These are phyloP conservation scores for Saturnispora dispora DNA, from an alignment of 805 yeast species.

Conservation along the genomic window DNA sequence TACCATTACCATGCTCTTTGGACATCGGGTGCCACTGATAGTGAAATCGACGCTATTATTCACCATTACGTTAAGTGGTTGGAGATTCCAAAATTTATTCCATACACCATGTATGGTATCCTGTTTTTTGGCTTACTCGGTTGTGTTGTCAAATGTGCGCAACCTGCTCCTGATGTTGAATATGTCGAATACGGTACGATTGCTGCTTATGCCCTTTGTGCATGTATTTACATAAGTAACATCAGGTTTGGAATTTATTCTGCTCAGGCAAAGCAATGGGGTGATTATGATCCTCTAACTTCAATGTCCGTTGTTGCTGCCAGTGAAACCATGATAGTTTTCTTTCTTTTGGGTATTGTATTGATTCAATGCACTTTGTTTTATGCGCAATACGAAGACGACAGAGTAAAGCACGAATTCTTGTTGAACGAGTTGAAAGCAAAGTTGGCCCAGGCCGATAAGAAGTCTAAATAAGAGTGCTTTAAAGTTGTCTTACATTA, in stretches of 20 bases:
- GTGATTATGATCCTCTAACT: constrained; percentile 78
- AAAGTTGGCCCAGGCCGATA: constrained; percentile 14
- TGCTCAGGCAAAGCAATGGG: constrained; percentile 73
- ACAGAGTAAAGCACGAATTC: constrained; percentile 19
- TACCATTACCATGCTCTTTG: constrained; percentile 75
- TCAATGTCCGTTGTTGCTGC: constrained; percentile 93
- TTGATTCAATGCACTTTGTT: constrained; percentile 81
- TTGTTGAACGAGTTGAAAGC: constrained; percentile 19
- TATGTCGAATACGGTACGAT: constrained; percentile 86
- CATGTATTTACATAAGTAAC: constrained; percentile 80
- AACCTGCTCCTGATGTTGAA: constrained; percentile 78
- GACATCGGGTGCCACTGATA: constrained; percentile 40
- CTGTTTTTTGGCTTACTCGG: constrained; percentile 63
- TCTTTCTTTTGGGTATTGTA: constrained; percentile 69
- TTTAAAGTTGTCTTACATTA: background rate
- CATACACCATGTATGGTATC: constrained; percentile 55
- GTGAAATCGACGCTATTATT: constrained; percentile 42
- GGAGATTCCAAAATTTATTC: constrained; percentile 48
- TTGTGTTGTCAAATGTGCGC: constrained; percentile 65
- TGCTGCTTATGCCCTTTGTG: constrained; percentile 59
- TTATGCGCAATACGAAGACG: constrained; percentile 47
- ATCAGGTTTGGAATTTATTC: constrained; percentile 71
- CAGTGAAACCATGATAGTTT: constrained; percentile 64
- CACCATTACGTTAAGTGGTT: constrained; percentile 71
- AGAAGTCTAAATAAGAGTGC: background rate